Conservation (phyloP, 495 filamentous ascomycete genomes). For the Tuber aestivum region DNA sequence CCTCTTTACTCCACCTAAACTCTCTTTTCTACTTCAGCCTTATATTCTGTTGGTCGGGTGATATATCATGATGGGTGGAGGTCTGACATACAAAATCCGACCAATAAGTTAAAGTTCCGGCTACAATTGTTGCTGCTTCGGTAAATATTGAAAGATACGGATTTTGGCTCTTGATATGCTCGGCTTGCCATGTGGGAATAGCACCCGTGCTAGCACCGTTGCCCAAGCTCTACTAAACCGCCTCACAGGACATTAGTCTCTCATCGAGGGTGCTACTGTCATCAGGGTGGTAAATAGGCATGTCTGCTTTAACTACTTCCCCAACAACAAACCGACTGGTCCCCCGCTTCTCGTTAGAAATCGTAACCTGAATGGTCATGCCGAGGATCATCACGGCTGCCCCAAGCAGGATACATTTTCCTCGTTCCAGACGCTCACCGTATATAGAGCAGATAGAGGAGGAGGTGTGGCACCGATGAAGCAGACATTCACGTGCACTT, state of each 20-base stretch:
- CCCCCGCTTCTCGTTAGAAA: slow-evolving; percentile 46
- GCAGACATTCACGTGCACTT: slow-evolving; percentile 61
- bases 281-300: slow-evolving; percentile 12
- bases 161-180: slow-evolving; percentile 53
- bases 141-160: slow-evolving; percentile 44
- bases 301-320: slow-evolving; percentile 51
- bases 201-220: slow-evolving; percentile 63
- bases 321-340: slow-evolving; percentile 61
- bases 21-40: too few relatives aligned
- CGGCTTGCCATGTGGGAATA: slow-evolving; percentile 60
- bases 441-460: slow-evolving; percentile 50
- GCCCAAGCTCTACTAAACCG: slow-evolving; percentile 48
- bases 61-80: background rate
- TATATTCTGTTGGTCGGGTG: background rate
- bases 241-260: background rate
- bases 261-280: background rate
- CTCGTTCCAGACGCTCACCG: slow-evolving; percentile 56
- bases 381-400: slow-evolving; percentile 57
- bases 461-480: slow-evolving; percentile 54
- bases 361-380: slow-evolving; percentile 58
- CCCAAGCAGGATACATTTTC: slow-evolving; percentile 54
- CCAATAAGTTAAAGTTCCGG: slow-evolving; percentile 45
- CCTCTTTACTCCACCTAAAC: too few relatives aligned
- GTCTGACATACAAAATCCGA: slow-evolving; percentile 43
- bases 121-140: slow-evolving; percentile 44